A percentile compares a stretch with the other conserved stretches of the same genome.
Conservation (phyloP, 106 monocot species). For the Allium sativum region DNA sequence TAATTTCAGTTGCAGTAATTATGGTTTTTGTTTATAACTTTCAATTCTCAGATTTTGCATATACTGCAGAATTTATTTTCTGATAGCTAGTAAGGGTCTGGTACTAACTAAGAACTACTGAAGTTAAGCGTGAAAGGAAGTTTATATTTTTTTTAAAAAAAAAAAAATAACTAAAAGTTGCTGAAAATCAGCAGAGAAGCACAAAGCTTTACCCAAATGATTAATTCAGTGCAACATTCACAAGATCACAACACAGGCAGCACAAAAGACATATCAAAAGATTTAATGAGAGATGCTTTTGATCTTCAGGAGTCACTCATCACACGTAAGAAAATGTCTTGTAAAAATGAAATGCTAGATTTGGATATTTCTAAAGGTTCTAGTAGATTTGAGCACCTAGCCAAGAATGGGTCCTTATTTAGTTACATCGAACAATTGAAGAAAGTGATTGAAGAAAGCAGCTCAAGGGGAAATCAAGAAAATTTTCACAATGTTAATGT, state of each 20-base stretch:
- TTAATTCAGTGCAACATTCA: conserved; percentile 24
- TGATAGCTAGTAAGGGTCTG: no score
- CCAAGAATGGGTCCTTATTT: conserved; percentile 13
- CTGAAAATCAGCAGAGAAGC: conserved; percentile 29
- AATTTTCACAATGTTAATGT: conserved; percentile 4
- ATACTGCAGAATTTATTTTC: no score
- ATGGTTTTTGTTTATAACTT: no score
- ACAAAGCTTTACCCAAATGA: conserved; percentile 27
- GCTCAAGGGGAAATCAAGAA: conserved; percentile 14
- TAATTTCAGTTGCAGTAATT: no score
- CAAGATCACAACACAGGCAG: conserved; percentile 7
- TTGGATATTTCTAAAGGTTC: neutral
- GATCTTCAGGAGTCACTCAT: conserved; percentile 63
- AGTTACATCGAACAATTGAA: conserved; percentile 29
- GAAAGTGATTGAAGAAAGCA: conserved; percentile 35
- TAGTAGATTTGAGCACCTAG: neutral
- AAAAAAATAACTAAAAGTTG: conserved; percentile 26
- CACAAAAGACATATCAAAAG: conserved; percentile 11
- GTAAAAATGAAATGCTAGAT: neutral
- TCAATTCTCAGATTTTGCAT: no score
- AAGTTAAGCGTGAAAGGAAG: neutral
- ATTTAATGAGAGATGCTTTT: conserved; percentile 39
- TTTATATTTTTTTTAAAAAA: neutral
- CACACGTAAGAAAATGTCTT: conserved; percentile 26
- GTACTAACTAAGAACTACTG: no score